phyloP scores from a whole-genome alignment of 768 basidiomycete species.

The Trametes coccinea region DNA sequence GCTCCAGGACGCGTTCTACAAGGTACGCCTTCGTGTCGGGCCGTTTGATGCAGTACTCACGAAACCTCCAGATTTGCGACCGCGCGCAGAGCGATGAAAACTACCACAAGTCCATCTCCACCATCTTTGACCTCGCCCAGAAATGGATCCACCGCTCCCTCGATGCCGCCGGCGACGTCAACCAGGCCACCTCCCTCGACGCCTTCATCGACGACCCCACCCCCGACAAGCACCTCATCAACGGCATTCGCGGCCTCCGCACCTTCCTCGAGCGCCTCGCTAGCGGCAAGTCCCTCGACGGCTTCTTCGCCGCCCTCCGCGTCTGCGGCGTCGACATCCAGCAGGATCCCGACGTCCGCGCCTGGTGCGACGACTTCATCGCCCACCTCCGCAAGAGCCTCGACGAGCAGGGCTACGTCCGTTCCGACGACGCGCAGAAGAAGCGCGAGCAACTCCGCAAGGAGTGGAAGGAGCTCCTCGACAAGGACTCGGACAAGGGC shows the following conservation, averaged over 20 bases:
- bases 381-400: constrained; percentile 46
- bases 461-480: constrained; percentile 52
- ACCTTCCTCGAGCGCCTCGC: constrained; percentile 56
- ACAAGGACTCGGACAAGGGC: constrained; percentile 43
- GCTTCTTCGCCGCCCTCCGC: constrained; percentile 44
- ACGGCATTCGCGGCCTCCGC: constrained; percentile 45
- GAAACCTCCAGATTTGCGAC: constrained; percentile 55
- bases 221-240: constrained; percentile 58
- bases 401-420: constrained; percentile 51
- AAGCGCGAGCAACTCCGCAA: constrained; percentile 46
- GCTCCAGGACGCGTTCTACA: constrained; percentile 52
- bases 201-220: constrained; percentile 63
- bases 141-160: constrained; percentile 57
- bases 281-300: constrained; percentile 48
- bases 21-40: constrained; percentile 36
- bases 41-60: neutral
- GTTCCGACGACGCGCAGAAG: constrained; percentile 44
- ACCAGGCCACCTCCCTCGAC: constrained; percentile 47
- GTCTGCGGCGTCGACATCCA: constrained; percentile 49
- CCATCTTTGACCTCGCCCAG: constrained; percentile 55
- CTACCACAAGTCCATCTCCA: constrained; percentile 58
- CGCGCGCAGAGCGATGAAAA: constrained; percentile 61
- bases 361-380: constrained; percentile 59
- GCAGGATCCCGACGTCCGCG: constrained; percentile 51
- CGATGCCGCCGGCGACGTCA: constrained; percentile 48